Percentiles rank a stretch among this genome's conserved stretches.
Conservation (phyloP, 2,329 filamentous ascomycete species). For the Aspergillus candidus region DNA sequence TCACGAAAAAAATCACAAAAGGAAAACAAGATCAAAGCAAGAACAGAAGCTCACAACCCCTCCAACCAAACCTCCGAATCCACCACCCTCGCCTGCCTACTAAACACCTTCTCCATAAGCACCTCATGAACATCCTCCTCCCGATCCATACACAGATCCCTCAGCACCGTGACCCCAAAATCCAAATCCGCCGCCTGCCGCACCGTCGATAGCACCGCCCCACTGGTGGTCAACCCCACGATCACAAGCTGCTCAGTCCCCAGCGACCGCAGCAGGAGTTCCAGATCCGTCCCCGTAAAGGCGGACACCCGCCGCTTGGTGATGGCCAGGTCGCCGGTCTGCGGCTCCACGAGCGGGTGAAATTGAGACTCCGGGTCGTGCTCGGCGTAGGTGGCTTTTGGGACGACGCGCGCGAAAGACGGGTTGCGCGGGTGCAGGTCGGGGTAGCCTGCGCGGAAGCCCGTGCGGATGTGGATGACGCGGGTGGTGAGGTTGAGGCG, state of each 20-base stretch:
- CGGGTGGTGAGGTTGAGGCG: too few relatives aligned
- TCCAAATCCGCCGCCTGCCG: conserved; percentile 33
- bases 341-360: conserved; percentile 15
- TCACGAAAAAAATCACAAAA: too few relatives aligned
- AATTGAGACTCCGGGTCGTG: conserved; percentile 17
- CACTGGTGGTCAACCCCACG: conserved; percentile 30
- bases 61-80: conserved; percentile 25
- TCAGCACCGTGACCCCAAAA: conserved; percentile 29
- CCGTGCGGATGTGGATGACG: too few relatives aligned
- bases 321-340: conserved; percentile 24
- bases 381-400: conserved; percentile 18
- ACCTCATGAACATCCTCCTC: conserved; percentile 29
- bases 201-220: conserved; percentile 35
- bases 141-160: conserved; percentile 32
- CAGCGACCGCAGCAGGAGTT: conserved; percentile 28
- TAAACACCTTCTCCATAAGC: conserved; percentile 30
- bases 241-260: conserved; percentile 27
- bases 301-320: conserved; percentile 35
- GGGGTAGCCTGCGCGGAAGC: too few relatives aligned
- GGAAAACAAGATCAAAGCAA: too few relatives aligned
- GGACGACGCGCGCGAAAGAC: too few relatives aligned
- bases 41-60: background rate
- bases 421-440: too few relatives aligned
- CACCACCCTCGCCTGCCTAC: conserved; percentile 23
- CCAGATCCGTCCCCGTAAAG: conserved; percentile 30